Conservation (phyloP, 2,329 filamentous ascomycete species). For the Claviceps pazoutovae region DNA sequence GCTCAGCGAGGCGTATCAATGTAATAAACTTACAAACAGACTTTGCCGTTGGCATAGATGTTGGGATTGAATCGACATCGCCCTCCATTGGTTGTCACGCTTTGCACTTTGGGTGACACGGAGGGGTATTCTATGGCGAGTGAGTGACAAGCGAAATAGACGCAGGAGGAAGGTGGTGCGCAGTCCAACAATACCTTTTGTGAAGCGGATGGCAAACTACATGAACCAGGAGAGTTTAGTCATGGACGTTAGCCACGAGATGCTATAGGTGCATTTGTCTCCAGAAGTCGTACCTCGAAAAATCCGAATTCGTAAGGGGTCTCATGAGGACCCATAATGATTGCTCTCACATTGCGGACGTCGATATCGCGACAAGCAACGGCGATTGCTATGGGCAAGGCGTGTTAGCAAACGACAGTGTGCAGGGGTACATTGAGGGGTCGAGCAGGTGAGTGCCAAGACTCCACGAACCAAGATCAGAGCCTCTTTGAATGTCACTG, state of each 20-base stretch:
- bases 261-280: background rate
- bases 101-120: slow-evolving; percentile 46
- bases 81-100: slow-evolving; percentile 78
- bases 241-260: background rate
- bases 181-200: slow-evolving; percentile 40
- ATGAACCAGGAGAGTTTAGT: background rate
- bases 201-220: slow-evolving; percentile 65
- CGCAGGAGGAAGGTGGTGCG: background rate
- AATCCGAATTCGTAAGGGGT: slow-evolving; percentile 96
- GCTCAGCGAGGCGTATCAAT: background rate
- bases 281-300: slow-evolving; percentile 58
- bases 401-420: background rate
- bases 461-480: slow-evolving; percentile 59
- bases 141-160: background rate
- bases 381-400: slow-evolving; percentile 49
- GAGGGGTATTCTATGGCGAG: slow-evolving; percentile 59
- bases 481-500: slow-evolving; percentile 66
- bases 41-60: slow-evolving; percentile 81
- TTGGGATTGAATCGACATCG: slow-evolving; percentile 91
- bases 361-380: slow-evolving; percentile 80
- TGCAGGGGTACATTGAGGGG: background rate
- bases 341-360: slow-evolving; percentile 71
- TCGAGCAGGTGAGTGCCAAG: slow-evolving; percentile 3
- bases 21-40: slow-evolving; percentile 59
- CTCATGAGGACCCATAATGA: slow-evolving; percentile 86